Percentiles rank a stretch among this genome's conserved stretches.
Conservation (phyloP, 345 rosid species). For the Arabidopsis suecica region DNA sequence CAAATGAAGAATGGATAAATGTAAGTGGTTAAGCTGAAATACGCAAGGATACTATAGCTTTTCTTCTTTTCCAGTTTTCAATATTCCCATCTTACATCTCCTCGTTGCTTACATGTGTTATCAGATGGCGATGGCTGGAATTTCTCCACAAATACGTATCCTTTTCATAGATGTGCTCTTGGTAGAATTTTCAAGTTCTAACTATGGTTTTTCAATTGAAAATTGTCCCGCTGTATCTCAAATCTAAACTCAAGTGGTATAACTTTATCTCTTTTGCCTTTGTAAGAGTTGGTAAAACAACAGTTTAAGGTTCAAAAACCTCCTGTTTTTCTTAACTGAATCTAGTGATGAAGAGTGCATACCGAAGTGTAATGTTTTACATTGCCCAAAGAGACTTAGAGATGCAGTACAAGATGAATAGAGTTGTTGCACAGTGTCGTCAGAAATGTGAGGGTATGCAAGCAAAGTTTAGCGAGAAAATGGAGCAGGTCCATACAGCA, state of each 20-base stretch:
- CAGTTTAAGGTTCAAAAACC: constrained; percentile 26
- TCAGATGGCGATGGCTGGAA: constrained; percentile 96
- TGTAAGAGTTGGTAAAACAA: background rate
- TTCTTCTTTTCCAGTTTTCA: constrained; percentile 19
- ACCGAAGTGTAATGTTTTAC: constrained; percentile 88
- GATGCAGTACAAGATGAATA: constrained; percentile 92
- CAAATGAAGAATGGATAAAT: constrained; percentile 95
- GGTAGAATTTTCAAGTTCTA: background rate
- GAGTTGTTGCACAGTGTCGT: constrained; percentile 75
- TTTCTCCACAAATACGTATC: constrained; percentile 96
- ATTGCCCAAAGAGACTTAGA: constrained; percentile 88
- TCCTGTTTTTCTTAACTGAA: constrained; percentile 53
- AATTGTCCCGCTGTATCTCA: background rate
- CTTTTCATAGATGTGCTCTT: constrained; percentile 36
- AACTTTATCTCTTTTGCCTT: constrained; percentile 7
- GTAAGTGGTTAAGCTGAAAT: constrained; percentile 57
- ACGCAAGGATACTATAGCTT: constrained; percentile 14
- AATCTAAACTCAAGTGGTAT: background rate
- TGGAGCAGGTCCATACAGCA: constrained; percentile 89
- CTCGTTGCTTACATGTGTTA: constrained; percentile 31
- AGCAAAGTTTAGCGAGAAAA: constrained; percentile 85
- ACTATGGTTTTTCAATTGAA: background rate
- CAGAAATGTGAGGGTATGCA: constrained; percentile 95
- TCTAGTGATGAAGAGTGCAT: constrained; percentile 92
- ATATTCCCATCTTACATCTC: constrained; percentile 20